Conservation (phyloP, 1,284 basidiomycete species). For the Leccinum holopus region DNA sequence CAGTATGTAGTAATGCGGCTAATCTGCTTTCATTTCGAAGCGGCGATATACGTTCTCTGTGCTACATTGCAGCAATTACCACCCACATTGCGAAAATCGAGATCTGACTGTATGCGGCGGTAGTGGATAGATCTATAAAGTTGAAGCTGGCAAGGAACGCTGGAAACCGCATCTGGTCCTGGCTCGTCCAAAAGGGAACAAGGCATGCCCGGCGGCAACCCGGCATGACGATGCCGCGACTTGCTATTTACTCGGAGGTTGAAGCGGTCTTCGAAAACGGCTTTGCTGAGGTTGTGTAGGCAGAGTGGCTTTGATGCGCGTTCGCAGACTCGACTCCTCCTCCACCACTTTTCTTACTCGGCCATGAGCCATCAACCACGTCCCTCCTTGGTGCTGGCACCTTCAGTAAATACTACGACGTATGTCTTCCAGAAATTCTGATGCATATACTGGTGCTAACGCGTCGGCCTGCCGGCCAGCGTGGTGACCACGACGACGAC, state of each 20-base stretch:
- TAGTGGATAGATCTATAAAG: not conserved
- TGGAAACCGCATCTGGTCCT: not conserved
- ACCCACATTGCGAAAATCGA: not conserved
- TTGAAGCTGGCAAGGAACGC: not conserved
- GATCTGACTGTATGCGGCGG: conserved; percentile 3
- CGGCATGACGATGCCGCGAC: conserved; percentile 22
- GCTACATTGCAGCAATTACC: too few relatives aligned
- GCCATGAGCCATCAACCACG: conserved; percentile 57
- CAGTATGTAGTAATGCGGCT: conserved; percentile 4
- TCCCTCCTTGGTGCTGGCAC: conserved; percentile 65
- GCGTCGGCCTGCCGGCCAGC: conserved; percentile 43
- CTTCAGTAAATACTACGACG: conserved; percentile 77
- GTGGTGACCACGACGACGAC: conserved; percentile 85
- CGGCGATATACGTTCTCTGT: not conserved
- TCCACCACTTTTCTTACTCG: conserved; percentile 25
- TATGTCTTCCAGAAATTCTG: conserved; percentile 37
- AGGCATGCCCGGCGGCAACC: conserved; percentile 13
- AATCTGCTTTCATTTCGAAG: conserved; percentile 24
- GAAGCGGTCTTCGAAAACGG: conserved; percentile 29
- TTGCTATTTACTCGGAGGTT: conserved; percentile 19
- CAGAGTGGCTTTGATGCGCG: conserved; percentile 38
- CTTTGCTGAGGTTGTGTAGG: conserved; percentile 33
- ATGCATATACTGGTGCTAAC: conserved; percentile 22
- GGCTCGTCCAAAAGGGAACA: conserved; percentile 2
- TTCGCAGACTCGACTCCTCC: conserved; percentile 24